Evolutionary conservation across 495 filamentous ascomycete genomes (phyloP).

Genomic region (Chaetomidium leptoderma): DNA sequence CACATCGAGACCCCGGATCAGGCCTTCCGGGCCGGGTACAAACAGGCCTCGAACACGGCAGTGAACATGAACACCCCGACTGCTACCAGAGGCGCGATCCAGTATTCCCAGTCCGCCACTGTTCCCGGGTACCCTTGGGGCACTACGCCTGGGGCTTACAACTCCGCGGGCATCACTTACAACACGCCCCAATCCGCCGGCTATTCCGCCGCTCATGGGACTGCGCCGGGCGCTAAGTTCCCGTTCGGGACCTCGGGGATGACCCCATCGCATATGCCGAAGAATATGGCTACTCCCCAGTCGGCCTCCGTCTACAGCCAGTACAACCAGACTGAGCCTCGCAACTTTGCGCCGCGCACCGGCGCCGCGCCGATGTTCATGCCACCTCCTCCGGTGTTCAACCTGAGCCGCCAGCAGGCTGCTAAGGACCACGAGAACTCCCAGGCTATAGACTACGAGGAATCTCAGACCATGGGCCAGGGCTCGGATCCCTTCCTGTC

Average conservation of each 20-base stretch:
- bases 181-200: not conserved
- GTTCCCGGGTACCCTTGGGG: not conserved
- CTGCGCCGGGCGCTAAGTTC: not conserved
- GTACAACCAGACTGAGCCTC: constrained; percentile 27
- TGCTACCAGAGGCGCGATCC: too few species aligned
- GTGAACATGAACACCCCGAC: not conserved
- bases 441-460: not conserved
- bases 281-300: constrained; percentile 4
- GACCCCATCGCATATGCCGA: constrained; percentile 19
- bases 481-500: constrained; percentile 14
- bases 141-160: not conserved
- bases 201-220: not conserved
- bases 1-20: not conserved
- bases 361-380: not conserved
- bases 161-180: not conserved
- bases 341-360: constrained; percentile 23
- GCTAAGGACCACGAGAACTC: not conserved
- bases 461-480: not conserved
- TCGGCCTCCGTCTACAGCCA: not conserved
- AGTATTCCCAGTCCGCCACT: not conserved
- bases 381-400: constrained; percentile 18
- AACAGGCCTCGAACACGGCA: not conserved
- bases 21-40: not conserved
- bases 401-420: not conserved
- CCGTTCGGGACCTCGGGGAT: not conserved